phyloP scores from a whole-genome alignment of 78 protist species.

The Dictyostelium capitatum region DNA sequence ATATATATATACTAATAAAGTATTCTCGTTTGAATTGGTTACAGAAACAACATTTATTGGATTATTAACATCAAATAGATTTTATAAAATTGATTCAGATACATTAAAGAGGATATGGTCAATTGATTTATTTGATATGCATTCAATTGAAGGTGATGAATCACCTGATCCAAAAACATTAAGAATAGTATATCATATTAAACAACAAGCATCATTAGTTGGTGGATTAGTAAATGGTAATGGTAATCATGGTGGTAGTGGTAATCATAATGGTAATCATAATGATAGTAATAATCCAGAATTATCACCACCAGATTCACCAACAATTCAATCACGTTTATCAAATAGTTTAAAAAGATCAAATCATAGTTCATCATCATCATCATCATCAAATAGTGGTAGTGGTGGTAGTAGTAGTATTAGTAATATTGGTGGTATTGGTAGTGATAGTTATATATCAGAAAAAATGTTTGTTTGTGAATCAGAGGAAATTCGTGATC shows the following conservation, averaged over 20 bases:
- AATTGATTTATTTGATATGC: constrained; percentile 56
- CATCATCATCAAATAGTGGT: background rate
- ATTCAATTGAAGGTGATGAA: constrained; percentile 73
- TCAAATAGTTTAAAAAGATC: background rate
- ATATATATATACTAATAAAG: too few relatives aligned
- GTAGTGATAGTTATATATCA: background rate
- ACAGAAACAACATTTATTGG: constrained; percentile 68
- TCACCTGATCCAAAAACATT: constrained; percentile 57
- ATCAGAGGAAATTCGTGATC: constrained; percentile 64
- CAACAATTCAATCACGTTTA: constrained; percentile 34
- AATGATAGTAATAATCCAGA: constrained; percentile 28
- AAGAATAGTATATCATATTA: constrained; percentile 56
- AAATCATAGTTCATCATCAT: background rate
- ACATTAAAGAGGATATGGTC: constrained; percentile 49
- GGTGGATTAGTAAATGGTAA: background rate
- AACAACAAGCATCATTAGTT: constrained; percentile 4
- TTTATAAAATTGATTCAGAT: constrained; percentile 68
- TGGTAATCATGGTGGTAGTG: background rate
- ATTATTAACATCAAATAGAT: constrained; percentile 24
- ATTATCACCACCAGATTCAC: constrained; percentile 73
- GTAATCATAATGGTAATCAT: background rate
- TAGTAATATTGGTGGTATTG: background rate
- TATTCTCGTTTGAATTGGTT: too few relatives aligned
- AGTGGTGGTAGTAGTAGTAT: background rate
- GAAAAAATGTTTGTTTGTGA: constrained; percentile 63